Evolutionary conservation across 306 rosid genomes (phyloP), one percentile per base, ranked within the genome.

Genomic region (Vigna hirtella): DNA sequence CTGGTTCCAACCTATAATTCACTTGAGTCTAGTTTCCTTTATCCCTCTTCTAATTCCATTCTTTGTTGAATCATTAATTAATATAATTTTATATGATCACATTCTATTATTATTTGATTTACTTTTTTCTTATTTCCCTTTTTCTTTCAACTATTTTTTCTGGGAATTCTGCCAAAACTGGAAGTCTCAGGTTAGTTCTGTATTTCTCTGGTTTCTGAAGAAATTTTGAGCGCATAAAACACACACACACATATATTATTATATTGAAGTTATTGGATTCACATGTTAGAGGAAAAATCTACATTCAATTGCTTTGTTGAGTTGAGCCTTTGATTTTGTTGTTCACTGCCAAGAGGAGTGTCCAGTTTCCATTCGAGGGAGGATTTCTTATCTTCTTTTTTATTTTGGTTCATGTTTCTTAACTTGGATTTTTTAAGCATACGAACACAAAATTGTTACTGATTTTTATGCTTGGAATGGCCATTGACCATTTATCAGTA

Each of bases 141-240:
- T 22, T 66, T 48, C 50, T 58, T 50, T 51, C 68, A 64, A 58
- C 67, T 61, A 30, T 2, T 47, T 77, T 76, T 63, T 45, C 22
- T 9, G 69, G 56, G 49, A 48, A 61, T 61, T 43, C 81, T 16
- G 47, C 65, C 68, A 15, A 36, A 74, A 45, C 65, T 32, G 42
- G 6, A 30, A 52, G 18, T 49, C 62, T 76, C 85, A 78, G 87
- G 91, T 85, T 69, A 13, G 72, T 58, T 36, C 72, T 76, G 70
- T 47, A 63, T 79, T 76, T 61, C 82, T 52, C 58, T 55, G 57
- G 4, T 28, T 13, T 26, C 10, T 59, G 40, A 59, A 59, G 40
- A 59, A 13, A 30, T 61, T 1, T 59, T 13, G 18, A 28, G 10
- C 3, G 18, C 10, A 51, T 43, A 30, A n/a, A 18, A 45, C 56